Percentiles rank a stretch among this genome's conserved stretches.
Conservation (phyloP, 352 stramenopile genomes). For the Hyaloperonospora brassicae region DNA sequence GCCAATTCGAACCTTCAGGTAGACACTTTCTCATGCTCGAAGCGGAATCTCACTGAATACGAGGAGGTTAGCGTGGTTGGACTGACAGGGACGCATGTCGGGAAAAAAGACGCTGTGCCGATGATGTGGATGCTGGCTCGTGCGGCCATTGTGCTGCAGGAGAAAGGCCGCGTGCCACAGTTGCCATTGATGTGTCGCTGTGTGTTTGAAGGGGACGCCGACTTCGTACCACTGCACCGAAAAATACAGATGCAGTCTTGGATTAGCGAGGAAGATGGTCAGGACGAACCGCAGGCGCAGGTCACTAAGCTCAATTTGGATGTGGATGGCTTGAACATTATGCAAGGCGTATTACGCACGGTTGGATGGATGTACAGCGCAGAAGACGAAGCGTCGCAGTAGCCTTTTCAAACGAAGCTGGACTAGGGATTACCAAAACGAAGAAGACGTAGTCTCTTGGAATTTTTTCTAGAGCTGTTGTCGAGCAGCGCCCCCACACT, state of each 20-base stretch:
- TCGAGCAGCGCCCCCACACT: too few species aligned
- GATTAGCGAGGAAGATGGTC: conserved; percentile 14
- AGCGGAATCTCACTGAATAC: conserved; percentile 45
- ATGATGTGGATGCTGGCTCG: conserved; percentile 57
- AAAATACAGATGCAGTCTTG: conserved; percentile 28
- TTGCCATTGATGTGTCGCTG: conserved; percentile 54
- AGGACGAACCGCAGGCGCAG: conserved; percentile 8
- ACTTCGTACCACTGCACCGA: conserved; percentile 24
- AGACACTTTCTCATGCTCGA: conserved; percentile 35
- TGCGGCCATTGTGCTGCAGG: conserved; percentile 32
- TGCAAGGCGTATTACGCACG: conserved; percentile 38
- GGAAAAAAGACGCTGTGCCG: conserved; percentile 25
- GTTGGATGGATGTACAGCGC: conserved; percentile 37
- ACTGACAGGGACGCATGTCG: conserved; percentile 21
- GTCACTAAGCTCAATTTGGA: conserved; percentile 23
- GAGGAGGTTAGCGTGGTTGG: conserved; percentile 45
- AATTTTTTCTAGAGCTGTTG: too few species aligned
- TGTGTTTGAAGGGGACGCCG: conserved; percentile 32
- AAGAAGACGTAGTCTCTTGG: too few species aligned
- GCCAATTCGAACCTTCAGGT: conserved; percentile 13
- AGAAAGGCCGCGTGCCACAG: conserved; percentile 37
- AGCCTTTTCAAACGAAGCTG: too few species aligned
- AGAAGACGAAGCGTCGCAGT: conserved; percentile 4
- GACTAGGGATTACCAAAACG: too few species aligned
- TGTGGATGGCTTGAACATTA: conserved; percentile 15